Evolutionary conservation across 345 rosid genomes (phyloP).

Genomic region (Balakata baccata): DNA sequence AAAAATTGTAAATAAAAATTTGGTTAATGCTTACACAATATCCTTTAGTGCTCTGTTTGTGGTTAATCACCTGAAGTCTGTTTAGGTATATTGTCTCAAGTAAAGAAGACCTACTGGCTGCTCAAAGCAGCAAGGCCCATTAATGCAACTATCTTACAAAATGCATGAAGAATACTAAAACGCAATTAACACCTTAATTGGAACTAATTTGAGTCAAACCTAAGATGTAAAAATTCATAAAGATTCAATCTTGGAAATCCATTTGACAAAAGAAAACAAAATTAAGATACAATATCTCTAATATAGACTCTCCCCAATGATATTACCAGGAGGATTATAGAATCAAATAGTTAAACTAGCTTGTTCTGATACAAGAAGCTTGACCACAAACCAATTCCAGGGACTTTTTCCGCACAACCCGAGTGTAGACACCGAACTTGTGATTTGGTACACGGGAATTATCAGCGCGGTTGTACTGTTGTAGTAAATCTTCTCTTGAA

Average conservation of each 20-base stretch:
- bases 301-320: conserved; percentile 67
- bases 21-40: too few relatives aligned
- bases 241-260: too few relatives aligned
- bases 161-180: too few relatives aligned
- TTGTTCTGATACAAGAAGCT: conserved; percentile 45
- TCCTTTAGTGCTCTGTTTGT: too few relatives aligned
- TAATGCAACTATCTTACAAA: too few relatives aligned
- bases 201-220: background rate
- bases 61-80: too few relatives aligned
- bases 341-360: conserved; percentile 67
- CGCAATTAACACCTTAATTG: background rate
- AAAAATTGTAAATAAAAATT: too few relatives aligned
- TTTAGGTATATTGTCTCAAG: too few relatives aligned
- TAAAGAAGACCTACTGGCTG: too few relatives aligned
- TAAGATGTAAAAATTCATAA: background rate
- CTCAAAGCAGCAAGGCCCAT: too few relatives aligned
- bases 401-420: conserved; percentile 78
- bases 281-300: too few relatives aligned
- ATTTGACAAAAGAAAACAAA: too few relatives aligned
- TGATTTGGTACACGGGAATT: conserved; percentile 56
- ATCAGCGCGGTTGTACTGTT: conserved; percentile 50
- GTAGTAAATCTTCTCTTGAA: conserved; percentile 59
- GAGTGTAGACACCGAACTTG: conserved; percentile 68
- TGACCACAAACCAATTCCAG: conserved; percentile 68
- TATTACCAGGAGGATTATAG: conserved; percentile 80